Evolutionary conservation across 1,284 basidiomycete genomes (phyloP), one percentile per base, ranked within the genome.

Genomic region (Austroboletus olivaceoglutinosus): DNA sequence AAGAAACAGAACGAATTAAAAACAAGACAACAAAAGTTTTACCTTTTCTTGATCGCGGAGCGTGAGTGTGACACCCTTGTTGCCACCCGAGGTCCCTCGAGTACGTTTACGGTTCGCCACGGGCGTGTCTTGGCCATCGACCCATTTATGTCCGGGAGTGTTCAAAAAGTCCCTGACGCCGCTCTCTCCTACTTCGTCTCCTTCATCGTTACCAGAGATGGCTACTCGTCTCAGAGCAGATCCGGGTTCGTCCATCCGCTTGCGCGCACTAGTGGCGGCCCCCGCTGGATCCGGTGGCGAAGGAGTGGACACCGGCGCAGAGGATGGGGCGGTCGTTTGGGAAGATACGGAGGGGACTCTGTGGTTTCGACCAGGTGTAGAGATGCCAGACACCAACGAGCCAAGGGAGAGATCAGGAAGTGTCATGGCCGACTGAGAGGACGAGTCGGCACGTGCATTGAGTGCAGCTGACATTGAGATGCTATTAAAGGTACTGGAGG

Each of bases 11-110:
- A 46, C 1, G 23, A 31, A 7, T 0, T 12, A 43, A 10, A 21
- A 22, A 44, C 12, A 31, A 31, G 5, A 31, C 3, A 31, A 31
- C 12, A 31, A 38, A 8, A 33, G 49, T 31, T 2, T 29, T 61
- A 93, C 93, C 81, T 97, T 94, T 72, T 97, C 93, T 68, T 98
- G 94, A 68, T 97, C 94, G 10, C 93, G 78, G 15, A 98, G 76
- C 0, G 93, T 95, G 58, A 96, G 75, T 23, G 89, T 83, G 3
- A 75, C 79, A 1, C 79, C 82, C 64, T 88, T 89, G 34, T 75
- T 70, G 3, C 65, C 72, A 11, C 72, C 71, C 15, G 67, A 58
- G 22, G 73, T 73, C n/a, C 73, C 70, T 53, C 77, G 70, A 59
- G 47, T 70, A 68, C 63, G 74, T 73, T 47, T 72, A 27, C 76